These are phyloP conservation scores for Suillus occidentalis DNA, from an alignment of 768 basidiomycete genomes.

Conservation along the genomic window DNA sequence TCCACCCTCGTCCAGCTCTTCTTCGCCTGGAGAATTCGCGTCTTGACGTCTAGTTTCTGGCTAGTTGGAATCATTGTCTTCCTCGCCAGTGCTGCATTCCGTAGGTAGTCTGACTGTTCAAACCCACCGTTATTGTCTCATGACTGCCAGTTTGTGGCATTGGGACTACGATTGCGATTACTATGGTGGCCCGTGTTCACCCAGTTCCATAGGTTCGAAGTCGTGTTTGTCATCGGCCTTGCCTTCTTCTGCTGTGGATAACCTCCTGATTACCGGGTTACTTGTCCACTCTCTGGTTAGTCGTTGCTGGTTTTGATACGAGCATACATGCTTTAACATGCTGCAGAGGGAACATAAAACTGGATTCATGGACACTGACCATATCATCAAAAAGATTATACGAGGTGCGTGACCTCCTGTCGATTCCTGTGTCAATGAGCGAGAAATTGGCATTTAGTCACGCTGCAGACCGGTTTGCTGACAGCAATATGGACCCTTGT, in stretches of 20 bases:
- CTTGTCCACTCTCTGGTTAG: conserved; percentile 45
- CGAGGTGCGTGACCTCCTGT: conserved; percentile 19
- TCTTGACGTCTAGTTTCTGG: conserved; percentile 17
- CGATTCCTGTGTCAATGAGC: neutral
- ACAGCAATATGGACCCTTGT: conserved; percentile 38
- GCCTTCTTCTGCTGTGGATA: conserved; percentile 42
- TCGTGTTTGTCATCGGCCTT: conserved; percentile 43
- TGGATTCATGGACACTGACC: conserved; percentile 38
- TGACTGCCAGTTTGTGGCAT: conserved; percentile 27
- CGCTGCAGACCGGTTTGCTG: conserved; percentile 39
- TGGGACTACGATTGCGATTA: conserved; percentile 31
- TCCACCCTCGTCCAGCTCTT: conserved; percentile 28
- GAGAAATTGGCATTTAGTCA: conserved; percentile 27
- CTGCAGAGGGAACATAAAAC: conserved; percentile 37
- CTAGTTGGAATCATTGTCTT: conserved; percentile 13
- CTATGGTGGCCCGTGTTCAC: conserved; percentile 27
- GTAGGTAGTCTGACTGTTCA: conserved; percentile 12
- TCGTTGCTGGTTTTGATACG: neutral
- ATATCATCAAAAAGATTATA: conserved; percentile 38
- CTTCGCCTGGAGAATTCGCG: conserved; percentile 28
- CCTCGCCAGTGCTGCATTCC: conserved; percentile 20
- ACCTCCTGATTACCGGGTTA: conserved; percentile 45
- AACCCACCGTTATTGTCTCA: conserved; percentile 7
- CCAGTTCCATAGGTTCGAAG: conserved; percentile 31
- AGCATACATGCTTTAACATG: neutral